phyloP scores from a whole-genome alignment of 1,284 basidiomycete genomes.

The Tylopilus microsporus region DNA sequence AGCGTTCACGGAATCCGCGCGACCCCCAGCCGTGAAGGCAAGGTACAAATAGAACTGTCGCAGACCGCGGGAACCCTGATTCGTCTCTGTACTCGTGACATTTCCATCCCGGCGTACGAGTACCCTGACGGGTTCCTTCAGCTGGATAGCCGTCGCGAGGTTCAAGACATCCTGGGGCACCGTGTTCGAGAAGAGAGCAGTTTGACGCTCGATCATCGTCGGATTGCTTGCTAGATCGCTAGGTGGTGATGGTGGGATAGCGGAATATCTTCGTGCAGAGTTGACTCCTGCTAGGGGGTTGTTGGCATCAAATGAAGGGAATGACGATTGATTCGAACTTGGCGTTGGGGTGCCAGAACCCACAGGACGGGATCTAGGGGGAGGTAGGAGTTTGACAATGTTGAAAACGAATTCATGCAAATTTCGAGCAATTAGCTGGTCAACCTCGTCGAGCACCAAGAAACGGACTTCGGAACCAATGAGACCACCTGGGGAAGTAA shows the following conservation, averaged over 20 bases:
- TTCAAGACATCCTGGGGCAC: constrained; percentile 93
- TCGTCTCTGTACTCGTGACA: constrained; percentile 65
- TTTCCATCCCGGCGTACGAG: constrained; percentile 94
- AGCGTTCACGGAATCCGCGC: constrained; percentile 53
- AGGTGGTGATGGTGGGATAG: constrained; percentile 45
- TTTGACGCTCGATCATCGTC: constrained; percentile 75
- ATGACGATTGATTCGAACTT: constrained; percentile 36
- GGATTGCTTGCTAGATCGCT: constrained; percentile 33
- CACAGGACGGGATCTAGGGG: constrained; percentile 68
- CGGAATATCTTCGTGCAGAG: constrained; percentile 56
- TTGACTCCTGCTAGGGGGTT: constrained; percentile 43
- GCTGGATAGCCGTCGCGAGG: constrained; percentile 80
- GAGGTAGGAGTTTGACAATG: constrained; percentile 85
- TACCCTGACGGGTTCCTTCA: constrained; percentile 92
- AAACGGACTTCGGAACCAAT: constrained; percentile 81
- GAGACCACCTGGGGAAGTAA: constrained; percentile 75
- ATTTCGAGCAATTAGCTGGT: constrained; percentile 95
- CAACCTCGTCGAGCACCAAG: constrained; percentile 94
- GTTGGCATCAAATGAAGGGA: constrained; percentile 51
- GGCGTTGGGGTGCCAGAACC: constrained; percentile 39
- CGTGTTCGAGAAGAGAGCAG: constrained; percentile 92
- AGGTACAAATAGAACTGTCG: constrained; percentile 92
- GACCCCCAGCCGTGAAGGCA: constrained; percentile 81
- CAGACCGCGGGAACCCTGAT: constrained; percentile 73
- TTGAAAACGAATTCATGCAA: constrained; percentile 92